Evolutionary conservation across 495 filamentous ascomycete species (phyloP).

Genomic region (Daldinia childiae): DNA sequence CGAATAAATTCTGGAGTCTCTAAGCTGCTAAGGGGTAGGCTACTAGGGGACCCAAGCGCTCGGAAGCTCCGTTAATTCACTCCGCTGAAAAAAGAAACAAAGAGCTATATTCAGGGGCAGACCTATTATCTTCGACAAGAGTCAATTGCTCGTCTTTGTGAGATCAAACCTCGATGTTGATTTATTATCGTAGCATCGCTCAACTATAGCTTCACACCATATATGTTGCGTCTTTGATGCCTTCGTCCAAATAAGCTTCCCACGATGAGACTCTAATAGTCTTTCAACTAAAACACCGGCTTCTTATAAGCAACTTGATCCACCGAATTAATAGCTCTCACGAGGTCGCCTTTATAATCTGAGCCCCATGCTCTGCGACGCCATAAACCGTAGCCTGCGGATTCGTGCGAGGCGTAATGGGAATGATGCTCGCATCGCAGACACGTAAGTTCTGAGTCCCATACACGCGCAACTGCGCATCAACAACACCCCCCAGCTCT

Average conservation of each 20-base stretch:
- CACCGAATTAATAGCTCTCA: background rate
- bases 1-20: conserved; percentile 8
- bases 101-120: background rate
- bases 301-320: background rate
- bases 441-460: conserved; percentile 56
- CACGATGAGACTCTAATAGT: background rate
- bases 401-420: conserved; percentile 49
- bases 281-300: background rate
- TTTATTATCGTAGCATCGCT: background rate
- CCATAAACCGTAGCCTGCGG: conserved; percentile 57
- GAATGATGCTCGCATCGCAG: conserved; percentile 60
- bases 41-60: background rate
- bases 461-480: conserved; percentile 52
- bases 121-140: background rate
- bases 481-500: conserved; percentile 48
- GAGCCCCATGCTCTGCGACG: conserved; percentile 28
- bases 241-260: background rate
- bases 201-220: too few species aligned
- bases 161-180: background rate
- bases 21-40: background rate
- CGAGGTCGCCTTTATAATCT: background rate
- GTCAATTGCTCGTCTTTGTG: background rate
- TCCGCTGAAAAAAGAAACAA: background rate
- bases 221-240: too few species aligned
- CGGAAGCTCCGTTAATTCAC: background rate